Percentiles rank a stretch among this genome's conserved stretches.
These are phyloP conservation scores for Mortierella sp. DNA, from an alignment of 371 early-diverging fungal genomes.

Conservation along the genomic window DNA sequence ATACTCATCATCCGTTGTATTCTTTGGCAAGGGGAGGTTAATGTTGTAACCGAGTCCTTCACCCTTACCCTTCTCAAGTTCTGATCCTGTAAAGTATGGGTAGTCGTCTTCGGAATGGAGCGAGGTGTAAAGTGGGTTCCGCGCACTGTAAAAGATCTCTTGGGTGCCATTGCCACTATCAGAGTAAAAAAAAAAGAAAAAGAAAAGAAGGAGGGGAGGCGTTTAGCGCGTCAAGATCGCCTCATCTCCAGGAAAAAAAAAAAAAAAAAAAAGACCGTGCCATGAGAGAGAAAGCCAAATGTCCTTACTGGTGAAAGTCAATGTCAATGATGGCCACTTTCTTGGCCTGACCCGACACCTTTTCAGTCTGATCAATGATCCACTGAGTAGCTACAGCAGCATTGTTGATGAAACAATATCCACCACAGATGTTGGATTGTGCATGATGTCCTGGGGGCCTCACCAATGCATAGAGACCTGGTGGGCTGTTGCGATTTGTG, in stretches of 20 bases:
- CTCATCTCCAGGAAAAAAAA: not conserved
- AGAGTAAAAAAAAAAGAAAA: not conserved
- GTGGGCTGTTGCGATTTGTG: conserved; percentile 23
- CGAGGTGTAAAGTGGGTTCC: conserved; percentile 67
- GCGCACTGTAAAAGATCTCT: conserved; percentile 69
- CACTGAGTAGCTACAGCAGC: conserved; percentile 68
- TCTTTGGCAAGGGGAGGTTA: conserved; percentile 71
- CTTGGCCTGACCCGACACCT: conserved; percentile 44
- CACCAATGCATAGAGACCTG: conserved; percentile 70
- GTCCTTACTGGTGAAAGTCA: conserved; percentile 73
- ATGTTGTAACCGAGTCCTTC: conserved; percentile 71
- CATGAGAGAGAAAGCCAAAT: too few species aligned
- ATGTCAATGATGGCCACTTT: conserved; percentile 65
- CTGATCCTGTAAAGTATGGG: conserved; percentile 72
- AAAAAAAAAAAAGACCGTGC: not conserved
- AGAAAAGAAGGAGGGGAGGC: not conserved
- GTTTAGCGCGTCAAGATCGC: not conserved
- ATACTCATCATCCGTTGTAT: conserved; percentile 62
- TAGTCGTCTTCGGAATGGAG: conserved; percentile 63
- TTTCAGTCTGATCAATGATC: conserved; percentile 55
- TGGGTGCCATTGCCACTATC: conserved; percentile 79
- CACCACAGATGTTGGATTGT: conserved; percentile 63
- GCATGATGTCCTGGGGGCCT: conserved; percentile 79
- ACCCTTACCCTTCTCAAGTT: conserved; percentile 63
- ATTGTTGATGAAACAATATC: conserved; percentile 71